Percentiles rank a stretch among this genome's conserved stretches.
Evolutionary conservation across 257 asterid species (phyloP).

Genomic region (Solanum clarkiae): DNA sequence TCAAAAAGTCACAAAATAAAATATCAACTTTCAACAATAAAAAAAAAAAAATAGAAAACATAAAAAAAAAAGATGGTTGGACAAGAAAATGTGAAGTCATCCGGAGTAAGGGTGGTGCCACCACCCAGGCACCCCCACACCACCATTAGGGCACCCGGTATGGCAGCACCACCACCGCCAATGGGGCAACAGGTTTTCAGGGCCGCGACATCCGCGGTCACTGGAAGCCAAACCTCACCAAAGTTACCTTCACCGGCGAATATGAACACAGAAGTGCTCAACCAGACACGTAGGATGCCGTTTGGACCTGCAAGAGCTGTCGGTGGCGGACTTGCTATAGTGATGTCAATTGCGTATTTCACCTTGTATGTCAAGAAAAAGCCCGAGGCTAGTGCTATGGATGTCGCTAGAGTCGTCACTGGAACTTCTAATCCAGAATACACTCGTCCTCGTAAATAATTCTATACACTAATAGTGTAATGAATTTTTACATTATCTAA

Average conservation of each 20-base stretch:
- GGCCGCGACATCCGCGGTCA: conserved; percentile 13
- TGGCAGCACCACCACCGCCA: background rate
- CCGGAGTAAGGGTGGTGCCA: conserved; percentile 24
- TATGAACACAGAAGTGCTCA: conserved; percentile 54
- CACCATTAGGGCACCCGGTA: background rate
- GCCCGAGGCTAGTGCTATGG: conserved; percentile 70
- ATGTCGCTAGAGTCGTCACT: conserved; percentile 59
- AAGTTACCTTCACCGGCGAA: conserved; percentile 27
- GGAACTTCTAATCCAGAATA: conserved; percentile 32
- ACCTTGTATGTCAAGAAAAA: conserved; percentile 54
- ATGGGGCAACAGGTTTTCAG: background rate
- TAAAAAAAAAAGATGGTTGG: conserved; percentile 22
- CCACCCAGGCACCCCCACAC: conserved; percentile 36
- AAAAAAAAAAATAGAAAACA: background rate
- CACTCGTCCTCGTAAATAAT: conserved; percentile 34
- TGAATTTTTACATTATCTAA: background rate
- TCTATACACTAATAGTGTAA: background rate
- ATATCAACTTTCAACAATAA: background rate
- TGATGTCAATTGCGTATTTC: conserved; percentile 31
- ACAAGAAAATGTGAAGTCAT: conserved; percentile 34
- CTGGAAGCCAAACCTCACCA: conserved; percentile 34
- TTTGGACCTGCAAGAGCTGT: conserved; percentile 36
- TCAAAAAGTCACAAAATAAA: background rate
- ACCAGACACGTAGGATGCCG: conserved; percentile 41
- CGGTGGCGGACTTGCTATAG: conserved; percentile 36